Evolutionary conservation across 352 stramenopile species (phyloP).

Genomic region (Phytophthora quininea): DNA sequence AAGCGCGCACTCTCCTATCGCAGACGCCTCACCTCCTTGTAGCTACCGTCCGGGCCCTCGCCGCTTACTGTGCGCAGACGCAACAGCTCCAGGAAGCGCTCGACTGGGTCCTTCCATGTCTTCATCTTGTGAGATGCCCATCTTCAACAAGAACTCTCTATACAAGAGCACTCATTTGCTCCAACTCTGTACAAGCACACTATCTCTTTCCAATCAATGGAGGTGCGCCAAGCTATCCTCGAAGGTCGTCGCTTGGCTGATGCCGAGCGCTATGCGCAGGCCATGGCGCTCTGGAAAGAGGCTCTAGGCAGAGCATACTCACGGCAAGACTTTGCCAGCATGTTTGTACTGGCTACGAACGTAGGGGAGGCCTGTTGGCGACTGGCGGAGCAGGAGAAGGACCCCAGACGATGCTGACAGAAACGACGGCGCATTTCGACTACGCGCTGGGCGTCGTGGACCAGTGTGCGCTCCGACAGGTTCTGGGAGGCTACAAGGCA

Average conservation of each 20-base stretch:
- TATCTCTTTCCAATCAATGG: constrained; percentile 24
- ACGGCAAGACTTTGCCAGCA: constrained; percentile 49
- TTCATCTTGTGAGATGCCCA: constrained; percentile 2
- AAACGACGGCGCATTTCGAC: constrained; percentile 44
- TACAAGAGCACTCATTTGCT: constrained; percentile 20
- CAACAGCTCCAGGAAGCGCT: constrained; percentile 82
- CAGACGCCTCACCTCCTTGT: constrained; percentile 49
- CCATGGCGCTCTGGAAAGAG: constrained; percentile 57
- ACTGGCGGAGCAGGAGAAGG: constrained; percentile 22
- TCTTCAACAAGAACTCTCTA: constrained; percentile 10
- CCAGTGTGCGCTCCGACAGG: constrained; percentile 34
- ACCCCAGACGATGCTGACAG: constrained; percentile 19
- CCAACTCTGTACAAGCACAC: constrained; percentile 5
- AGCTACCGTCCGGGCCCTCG: constrained; percentile 69
- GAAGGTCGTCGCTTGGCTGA: constrained; percentile 44
- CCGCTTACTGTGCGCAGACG: constrained; percentile 80
- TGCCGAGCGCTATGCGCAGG: constrained; percentile 37
- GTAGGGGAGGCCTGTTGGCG: constrained; percentile 57
- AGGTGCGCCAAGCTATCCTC: constrained; percentile 38
- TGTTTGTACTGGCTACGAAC: constrained; percentile 78
- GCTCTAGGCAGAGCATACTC: constrained; percentile 54
- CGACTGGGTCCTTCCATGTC: constrained; percentile 41
- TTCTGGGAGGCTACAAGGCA: constrained; percentile 27
- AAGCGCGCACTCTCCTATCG: background rate
- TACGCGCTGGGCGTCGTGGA: constrained; percentile 62